A percentile compares a stretch with the other conserved stretches of the same genome.
Evolutionary conservation across 2,329 filamentous ascomycete species (phyloP).

Genomic region (Rutstroemia sydowiana): DNA sequence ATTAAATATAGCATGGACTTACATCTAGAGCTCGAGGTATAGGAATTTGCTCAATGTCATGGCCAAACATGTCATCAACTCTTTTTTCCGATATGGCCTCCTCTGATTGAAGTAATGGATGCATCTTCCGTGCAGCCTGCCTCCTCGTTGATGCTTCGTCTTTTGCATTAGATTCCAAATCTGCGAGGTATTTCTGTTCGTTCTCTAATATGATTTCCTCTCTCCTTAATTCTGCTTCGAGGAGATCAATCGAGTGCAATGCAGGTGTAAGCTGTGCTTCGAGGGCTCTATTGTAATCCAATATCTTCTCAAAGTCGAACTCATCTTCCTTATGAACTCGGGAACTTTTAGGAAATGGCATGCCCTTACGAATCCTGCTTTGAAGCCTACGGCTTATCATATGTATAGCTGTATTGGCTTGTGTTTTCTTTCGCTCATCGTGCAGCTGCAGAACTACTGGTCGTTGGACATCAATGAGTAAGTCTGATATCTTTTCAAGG

Average conservation of each 20-base stretch:
- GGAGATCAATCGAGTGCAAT: slow-evolving; percentile 54
- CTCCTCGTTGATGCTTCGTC: slow-evolving; percentile 45
- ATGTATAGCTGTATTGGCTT: slow-evolving; percentile 43
- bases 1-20: slow-evolving; percentile 9
- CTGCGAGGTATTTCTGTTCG: slow-evolving; percentile 45
- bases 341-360: slow-evolving; percentile 58
- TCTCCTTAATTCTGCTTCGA: slow-evolving; percentile 49
- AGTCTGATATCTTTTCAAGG: slow-evolving; percentile 45
- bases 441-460: slow-evolving; percentile 52
- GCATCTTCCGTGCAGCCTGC: slow-evolving; percentile 32
- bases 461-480: slow-evolving; percentile 52
- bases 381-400: slow-evolving; percentile 48
- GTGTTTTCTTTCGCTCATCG: slow-evolving; percentile 38
- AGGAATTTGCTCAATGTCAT: slow-evolving; percentile 6
- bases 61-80: slow-evolving; percentile 16
- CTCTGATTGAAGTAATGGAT: slow-evolving; percentile 25
- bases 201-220: slow-evolving; percentile 48
- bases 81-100: slow-evolving; percentile 8
- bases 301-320: slow-evolving; percentile 58
- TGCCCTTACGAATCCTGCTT: slow-evolving; percentile 48
- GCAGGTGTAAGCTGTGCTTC: slow-evolving; percentile 54
- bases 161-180: slow-evolving; percentile 49
- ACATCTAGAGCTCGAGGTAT: slow-evolving; percentile 15
- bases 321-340: slow-evolving; percentile 46
- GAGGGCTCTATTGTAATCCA: slow-evolving; percentile 49